Base-by-base conservation (phyloP, 1,139 yeast species). In the Lodderomyces metapsilosis region DNA sequence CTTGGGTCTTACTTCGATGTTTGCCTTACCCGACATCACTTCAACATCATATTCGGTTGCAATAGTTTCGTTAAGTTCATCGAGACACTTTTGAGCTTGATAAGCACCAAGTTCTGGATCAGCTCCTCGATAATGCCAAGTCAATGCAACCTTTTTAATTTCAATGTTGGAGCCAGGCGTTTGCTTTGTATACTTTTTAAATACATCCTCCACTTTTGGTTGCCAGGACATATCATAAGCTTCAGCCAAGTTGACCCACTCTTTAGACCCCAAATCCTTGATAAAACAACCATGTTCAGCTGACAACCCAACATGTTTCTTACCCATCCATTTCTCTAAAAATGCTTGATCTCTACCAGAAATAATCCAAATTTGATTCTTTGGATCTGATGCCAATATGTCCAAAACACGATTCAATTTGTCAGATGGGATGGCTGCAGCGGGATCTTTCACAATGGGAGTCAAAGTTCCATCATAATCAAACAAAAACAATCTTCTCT, bases 251-350 rank as follows among this genome's bases (percentile, higher is more conserved):
- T 92, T 92, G 33, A 79, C 76, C 99, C 99, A 94, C 21, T 75
- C 67, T 7, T 61, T 57, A 2, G 70, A 59, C 4, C 82, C 81
- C 11, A 84, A 76, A 49, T 79, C 84, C 56, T 85, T 85, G 76
- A 92, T 78, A 56, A 92, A 94, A 57, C 98, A 91, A 9, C 99
- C 99, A 62, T 94, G 99, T 60, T 94, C 99, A 0, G 98, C 98
- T 45, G 94, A 83, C 44, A 94, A 71, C 2, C 97, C 97, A 32
- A 92, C 69, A 49, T 74, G 62, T 52, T 77, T 74, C 37, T 77
- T 56, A 15, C 97, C 97, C 50, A 91, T 71, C 95, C 97, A 91
- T 62, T 82, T 81, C 51, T 86, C 95, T 53, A 94, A 74, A 59
- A 94, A 94, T 38, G 72, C 80, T 63, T 87, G 96, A 61, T 94